Conservation (phyloP, 2,329 filamentous ascomycete genomes). For the Xylariales sp. region DNA sequence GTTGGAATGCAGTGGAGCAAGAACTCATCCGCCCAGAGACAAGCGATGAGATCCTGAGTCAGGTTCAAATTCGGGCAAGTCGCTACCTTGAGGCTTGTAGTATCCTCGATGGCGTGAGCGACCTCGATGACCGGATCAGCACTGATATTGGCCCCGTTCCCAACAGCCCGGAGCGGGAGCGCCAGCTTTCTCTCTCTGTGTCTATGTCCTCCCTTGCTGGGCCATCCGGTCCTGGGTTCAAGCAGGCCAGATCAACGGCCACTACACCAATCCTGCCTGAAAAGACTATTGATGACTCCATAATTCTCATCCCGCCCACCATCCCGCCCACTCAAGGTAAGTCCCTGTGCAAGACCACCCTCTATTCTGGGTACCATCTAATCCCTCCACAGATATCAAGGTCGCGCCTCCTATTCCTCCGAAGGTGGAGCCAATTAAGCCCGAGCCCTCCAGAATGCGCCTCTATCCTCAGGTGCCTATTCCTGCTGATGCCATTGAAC, state of each 20-base stretch:
- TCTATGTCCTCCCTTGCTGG: slow-evolving; percentile 9
- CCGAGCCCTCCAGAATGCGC: slow-evolving; percentile 39
- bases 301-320: neutral
- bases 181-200: slow-evolving; percentile 6
- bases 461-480: slow-evolving; percentile 57
- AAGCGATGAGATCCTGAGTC: slow-evolving; percentile 47
- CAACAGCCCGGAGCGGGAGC: slow-evolving; percentile 2
- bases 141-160: slow-evolving; percentile 31
- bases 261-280: slow-evolving; percentile 5
- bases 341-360: no score
- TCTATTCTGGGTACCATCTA: no score
- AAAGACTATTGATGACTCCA: slow-evolving; percentile 1
- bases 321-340: neutral
- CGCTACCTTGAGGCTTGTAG: slow-evolving; percentile 59
- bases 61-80: slow-evolving; percentile 49
- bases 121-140: slow-evolving; percentile 48
- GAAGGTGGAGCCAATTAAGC: slow-evolving; percentile 11
- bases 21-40: slow-evolving; percentile 43
- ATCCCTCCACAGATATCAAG: neutral
- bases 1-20: slow-evolving; percentile 66
- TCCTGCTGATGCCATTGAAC: slow-evolving; percentile 58
- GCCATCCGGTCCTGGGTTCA: slow-evolving; percentile 3
- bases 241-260: slow-evolving; percentile 1
- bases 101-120: slow-evolving; percentile 55
- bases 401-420: no score